Evolutionary conservation across 2,329 filamentous ascomycete genomes (phyloP).

Genomic region (Pezicula rhizophila): DNA sequence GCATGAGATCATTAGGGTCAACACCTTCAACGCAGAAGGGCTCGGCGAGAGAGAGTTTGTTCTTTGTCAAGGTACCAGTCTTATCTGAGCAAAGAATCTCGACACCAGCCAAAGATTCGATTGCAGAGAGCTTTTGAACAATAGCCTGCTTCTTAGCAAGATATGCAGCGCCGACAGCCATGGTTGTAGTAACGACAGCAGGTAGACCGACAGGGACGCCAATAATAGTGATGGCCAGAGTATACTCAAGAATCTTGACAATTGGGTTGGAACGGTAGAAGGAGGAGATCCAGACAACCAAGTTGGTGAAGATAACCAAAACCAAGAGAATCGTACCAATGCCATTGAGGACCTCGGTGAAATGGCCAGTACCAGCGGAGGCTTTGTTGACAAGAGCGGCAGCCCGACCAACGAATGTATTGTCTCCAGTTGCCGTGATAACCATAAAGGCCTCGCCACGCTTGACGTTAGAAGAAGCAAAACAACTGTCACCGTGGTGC

Average conservation of each 20-base stretch:
- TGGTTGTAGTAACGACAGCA: conserved; percentile 88
- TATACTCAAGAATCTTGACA: conserved; percentile 74
- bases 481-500: conserved; percentile 74
- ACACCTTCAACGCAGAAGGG: conserved; percentile 79
- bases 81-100: conserved; percentile 94
- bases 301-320: conserved; percentile 72
- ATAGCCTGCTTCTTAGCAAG: conserved; percentile 90
- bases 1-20: conserved; percentile 82
- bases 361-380: conserved; percentile 70
- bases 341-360: conserved; percentile 83
- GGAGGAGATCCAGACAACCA: conserved; percentile 78
- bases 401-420: conserved; percentile 83
- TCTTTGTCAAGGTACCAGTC: conserved; percentile 89
- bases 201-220: conserved; percentile 91
- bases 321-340: conserved; percentile 78
- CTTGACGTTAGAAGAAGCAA: conserved; percentile 83
- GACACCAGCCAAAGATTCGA: conserved; percentile 86
- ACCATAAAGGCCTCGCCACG: conserved; percentile 82
- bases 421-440: conserved; percentile 79
- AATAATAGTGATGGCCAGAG: conserved; percentile 82
- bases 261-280: conserved; percentile 86
- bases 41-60: conserved; percentile 83
- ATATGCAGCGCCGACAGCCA: conserved; percentile 89
- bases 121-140: conserved; percentile 86
- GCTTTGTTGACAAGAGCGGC: conserved; percentile 80